Evolutionary conservation across 495 filamentous ascomycete genomes (phyloP).

Genomic region (Penicillium simplicissimum): DNA sequence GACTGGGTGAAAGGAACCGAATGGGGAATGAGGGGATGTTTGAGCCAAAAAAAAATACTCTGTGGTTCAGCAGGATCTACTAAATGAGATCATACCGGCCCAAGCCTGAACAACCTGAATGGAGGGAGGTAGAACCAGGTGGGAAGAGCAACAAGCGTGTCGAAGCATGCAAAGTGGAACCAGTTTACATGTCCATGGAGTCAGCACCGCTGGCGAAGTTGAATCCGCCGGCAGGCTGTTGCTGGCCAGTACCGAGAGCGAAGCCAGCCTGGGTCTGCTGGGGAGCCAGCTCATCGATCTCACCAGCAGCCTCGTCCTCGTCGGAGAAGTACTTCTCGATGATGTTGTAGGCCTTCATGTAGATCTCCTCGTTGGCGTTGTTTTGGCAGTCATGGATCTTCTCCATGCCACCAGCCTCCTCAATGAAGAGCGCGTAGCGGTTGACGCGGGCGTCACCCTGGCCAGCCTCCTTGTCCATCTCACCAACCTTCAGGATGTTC

Average conservation of each 20-base stretch:
- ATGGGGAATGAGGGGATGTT: background rate
- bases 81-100: background rate
- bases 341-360: slow-evolving; percentile 99
- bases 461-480: slow-evolving; percentile 92
- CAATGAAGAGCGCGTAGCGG: slow-evolving; percentile 96
- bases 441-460: slow-evolving; percentile 79
- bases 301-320: slow-evolving; percentile 84
- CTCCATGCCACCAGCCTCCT: slow-evolving; percentile 98
- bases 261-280: slow-evolving; percentile 73
- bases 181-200: slow-evolving; percentile 95
- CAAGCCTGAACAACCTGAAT: background rate
- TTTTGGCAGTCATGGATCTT: slow-evolving; percentile 99
- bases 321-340: slow-evolving; percentile 99
- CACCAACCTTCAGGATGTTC: slow-evolving; percentile 99
- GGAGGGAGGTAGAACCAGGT: background rate
- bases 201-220: slow-evolving; percentile 89
- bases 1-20: slow-evolving; percentile 9
- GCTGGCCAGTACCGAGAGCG: slow-evolving; percentile 76
- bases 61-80: background rate
- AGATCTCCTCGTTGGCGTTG: slow-evolving; percentile 99
- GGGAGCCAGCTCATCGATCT: slow-evolving; percentile 68
- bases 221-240: slow-evolving; percentile 74
- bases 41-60: background rate
- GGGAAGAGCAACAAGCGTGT: background rate
- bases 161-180: background rate